Conservation (phyloP, 1,284 basidiomycete genomes). For the Marasmius fiardii region DNA sequence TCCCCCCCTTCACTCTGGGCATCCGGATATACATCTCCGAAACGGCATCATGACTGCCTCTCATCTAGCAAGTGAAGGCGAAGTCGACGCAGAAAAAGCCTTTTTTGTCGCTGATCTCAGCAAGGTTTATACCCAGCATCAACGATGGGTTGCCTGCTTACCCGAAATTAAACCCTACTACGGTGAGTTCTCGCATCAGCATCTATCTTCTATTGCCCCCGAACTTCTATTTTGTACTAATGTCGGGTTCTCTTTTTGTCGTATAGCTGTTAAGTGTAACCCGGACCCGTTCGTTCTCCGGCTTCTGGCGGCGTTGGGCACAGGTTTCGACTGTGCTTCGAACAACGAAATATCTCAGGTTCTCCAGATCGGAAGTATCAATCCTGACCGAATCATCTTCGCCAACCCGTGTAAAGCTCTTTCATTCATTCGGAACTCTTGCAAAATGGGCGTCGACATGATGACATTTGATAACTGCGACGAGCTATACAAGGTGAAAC, state of each 20-base stretch:
- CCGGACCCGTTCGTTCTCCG: slow-evolving; percentile 94
- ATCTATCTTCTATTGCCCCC: neutral
- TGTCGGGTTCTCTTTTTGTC: slow-evolving; percentile 18
- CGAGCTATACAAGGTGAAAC: slow-evolving; percentile 94
- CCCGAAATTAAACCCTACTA: slow-evolving; percentile 93
- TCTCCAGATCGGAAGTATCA: slow-evolving; percentile 67
- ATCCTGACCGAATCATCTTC: slow-evolving; percentile 87
- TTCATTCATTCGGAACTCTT: slow-evolving; percentile 89
- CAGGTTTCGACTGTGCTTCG: slow-evolving; percentile 98
- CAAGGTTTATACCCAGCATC: slow-evolving; percentile 84
- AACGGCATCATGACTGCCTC: slow-evolving; percentile 68
- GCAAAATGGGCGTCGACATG: slow-evolving; percentile 75
- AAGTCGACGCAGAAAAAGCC: slow-evolving; percentile 83
- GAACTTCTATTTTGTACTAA: slow-evolving; percentile 15
- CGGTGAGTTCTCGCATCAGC: slow-evolving; percentile 44
- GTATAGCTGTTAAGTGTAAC: slow-evolving; percentile 91
- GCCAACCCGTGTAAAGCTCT: slow-evolving; percentile 99
- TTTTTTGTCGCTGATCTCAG: slow-evolving; percentile 96
- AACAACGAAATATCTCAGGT: slow-evolving; percentile 90
- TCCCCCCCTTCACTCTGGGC: slow-evolving; percentile 64
- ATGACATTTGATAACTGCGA: slow-evolving; percentile 99
- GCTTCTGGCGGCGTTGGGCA: slow-evolving; percentile 85
- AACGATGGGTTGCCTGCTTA: slow-evolving; percentile 79
- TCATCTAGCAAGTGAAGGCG: slow-evolving; percentile 44
- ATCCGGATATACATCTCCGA: slow-evolving; percentile 68